Conservation (phyloP, 2,329 filamentous ascomycete genomes). For the Colletotrichum lindemuthianum region DNA sequence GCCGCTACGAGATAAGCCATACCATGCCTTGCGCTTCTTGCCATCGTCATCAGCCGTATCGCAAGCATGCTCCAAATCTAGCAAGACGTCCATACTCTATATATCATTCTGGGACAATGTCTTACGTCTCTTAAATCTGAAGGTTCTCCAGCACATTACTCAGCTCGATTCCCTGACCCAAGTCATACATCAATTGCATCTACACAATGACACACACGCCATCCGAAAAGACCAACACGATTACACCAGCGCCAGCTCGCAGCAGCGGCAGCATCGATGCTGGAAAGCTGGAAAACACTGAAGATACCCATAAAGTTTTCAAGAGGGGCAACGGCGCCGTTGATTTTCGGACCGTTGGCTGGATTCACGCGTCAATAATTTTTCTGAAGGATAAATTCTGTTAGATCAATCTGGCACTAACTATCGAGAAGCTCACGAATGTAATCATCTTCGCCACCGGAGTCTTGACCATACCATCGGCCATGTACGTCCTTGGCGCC, state of each 20-base stretch:
- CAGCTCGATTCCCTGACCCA: too few species aligned
- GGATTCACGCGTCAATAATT: constrained; percentile 58
- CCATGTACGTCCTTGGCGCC: constrained; percentile 54
- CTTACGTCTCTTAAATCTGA: background rate
- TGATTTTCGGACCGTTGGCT: constrained; percentile 59
- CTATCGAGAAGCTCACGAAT: background rate
- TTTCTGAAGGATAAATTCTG: constrained; percentile 52
- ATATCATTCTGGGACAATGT: constrained; percentile 16
- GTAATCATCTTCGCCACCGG: constrained; percentile 55
- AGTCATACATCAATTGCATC: too few species aligned
- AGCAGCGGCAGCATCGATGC: constrained; percentile 39
- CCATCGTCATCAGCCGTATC: background rate
- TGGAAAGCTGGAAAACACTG: constrained; percentile 38
- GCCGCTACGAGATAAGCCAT: constrained; percentile 30
- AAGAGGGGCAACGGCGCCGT: constrained; percentile 54
- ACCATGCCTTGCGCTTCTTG: background rate
- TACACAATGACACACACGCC: constrained; percentile 27
- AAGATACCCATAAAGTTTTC: constrained; percentile 54
- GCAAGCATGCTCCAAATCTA: constrained; percentile 19
- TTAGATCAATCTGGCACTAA: background rate
- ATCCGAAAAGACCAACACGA: constrained; percentile 38
- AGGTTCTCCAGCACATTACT: too few species aligned
- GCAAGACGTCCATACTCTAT: constrained; percentile 1
- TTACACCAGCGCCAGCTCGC: constrained; percentile 36
- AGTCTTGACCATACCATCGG: constrained; percentile 53